A percentile compares a stretch with the other conserved stretches of the same genome.
phyloP scores from a whole-genome alignment of 2,329 filamentous ascomycete species.

The Colletotrichum musae region DNA sequence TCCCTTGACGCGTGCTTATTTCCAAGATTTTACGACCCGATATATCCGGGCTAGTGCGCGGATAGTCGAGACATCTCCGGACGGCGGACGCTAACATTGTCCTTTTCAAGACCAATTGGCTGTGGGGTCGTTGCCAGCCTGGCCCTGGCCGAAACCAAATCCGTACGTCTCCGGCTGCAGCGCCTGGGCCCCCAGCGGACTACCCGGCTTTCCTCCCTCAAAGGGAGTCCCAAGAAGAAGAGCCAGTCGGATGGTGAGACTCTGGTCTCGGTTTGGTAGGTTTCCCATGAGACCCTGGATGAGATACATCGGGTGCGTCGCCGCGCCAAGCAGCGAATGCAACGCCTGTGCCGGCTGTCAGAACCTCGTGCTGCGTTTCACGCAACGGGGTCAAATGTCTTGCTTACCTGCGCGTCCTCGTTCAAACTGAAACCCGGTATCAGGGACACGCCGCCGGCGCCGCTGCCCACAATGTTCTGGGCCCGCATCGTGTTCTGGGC shows the following conservation, averaged over 20 bases:
- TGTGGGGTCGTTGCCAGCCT: constrained; percentile 35
- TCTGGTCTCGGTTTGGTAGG: constrained; percentile 37
- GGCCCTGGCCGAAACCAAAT: constrained; percentile 36
- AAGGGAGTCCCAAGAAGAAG: constrained; percentile 34
- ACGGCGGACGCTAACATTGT: no score
- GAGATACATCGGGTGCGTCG: constrained; percentile 40
- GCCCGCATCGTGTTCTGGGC: constrained; percentile 28
- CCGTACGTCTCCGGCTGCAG: constrained; percentile 40
- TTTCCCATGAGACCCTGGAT: constrained; percentile 38
- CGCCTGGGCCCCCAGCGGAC: constrained; percentile 38
- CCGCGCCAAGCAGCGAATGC: constrained; percentile 26
- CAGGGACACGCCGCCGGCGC: constrained; percentile 12
- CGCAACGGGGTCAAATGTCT: constrained; percentile 2
- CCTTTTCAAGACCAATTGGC: constrained; percentile 29
- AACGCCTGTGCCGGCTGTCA: constrained; percentile 18
- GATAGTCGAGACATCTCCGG: no score
- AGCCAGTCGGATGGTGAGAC: constrained; percentile 30
- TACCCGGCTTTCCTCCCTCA: constrained; percentile 27
- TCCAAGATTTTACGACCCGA: neutral
- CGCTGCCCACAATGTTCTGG: constrained; percentile 21
- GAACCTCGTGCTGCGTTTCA: neutral
- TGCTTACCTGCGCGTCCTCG: constrained; percentile 28
- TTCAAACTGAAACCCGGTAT: constrained; percentile 20
- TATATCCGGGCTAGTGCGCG: neutral
- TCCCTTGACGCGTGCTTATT: neutral